Evolutionary conservation across 2,329 filamentous ascomycete genomes (phyloP), one percentile per base, ranked within the genome.

Genomic region (Colletotrichum melonis): DNA sequence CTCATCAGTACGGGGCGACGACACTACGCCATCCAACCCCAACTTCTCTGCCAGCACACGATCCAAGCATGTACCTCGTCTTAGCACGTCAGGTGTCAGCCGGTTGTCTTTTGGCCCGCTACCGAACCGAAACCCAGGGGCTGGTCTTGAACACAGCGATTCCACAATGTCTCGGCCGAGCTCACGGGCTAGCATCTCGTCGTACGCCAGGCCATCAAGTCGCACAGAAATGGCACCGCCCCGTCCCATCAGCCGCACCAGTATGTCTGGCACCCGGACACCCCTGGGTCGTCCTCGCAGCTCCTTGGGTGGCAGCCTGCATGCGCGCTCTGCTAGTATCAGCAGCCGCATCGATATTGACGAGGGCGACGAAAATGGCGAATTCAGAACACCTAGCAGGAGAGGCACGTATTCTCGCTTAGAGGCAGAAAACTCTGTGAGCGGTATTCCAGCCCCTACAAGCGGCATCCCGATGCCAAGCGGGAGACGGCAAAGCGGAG

Each of bases 241-340:
- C 26, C 88, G 92, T 35, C 91, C 93, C 9, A 87, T 90, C 76
- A 94, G 92, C 77, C 89, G 92, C 63, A 86, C 90, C 49, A 94
- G 92, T 75, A 80, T 91, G 19, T 84, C 85, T 4, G 87, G 90
- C 6, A 81, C 89, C 9, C 88, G 92, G 73, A 93, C 92, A 14
- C 91, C 93, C 1, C 83, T 94, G 66, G 90, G 89, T 30, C 90
- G 93, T 66, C 92, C 93, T 22, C 88, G 93, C 63, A 94, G 92
- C 63, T 95, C 93, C 16, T 86, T 95, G 76, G 71, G 71, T 4
- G 71, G 60, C 14, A 30, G 26, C 74, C 83, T 88, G 12, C 89
- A 92, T 75, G 86, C 88, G 4, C 88, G 90, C 76, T 89, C 89
- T 14, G 82, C 88, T 63, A 92, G 89, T 78, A 86, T 92, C 79